Evolutionary conservation across 805 yeast species (phyloP), one percentile per base, ranked within the genome.

Genomic region (Jamesozyma spencerorum): DNA sequence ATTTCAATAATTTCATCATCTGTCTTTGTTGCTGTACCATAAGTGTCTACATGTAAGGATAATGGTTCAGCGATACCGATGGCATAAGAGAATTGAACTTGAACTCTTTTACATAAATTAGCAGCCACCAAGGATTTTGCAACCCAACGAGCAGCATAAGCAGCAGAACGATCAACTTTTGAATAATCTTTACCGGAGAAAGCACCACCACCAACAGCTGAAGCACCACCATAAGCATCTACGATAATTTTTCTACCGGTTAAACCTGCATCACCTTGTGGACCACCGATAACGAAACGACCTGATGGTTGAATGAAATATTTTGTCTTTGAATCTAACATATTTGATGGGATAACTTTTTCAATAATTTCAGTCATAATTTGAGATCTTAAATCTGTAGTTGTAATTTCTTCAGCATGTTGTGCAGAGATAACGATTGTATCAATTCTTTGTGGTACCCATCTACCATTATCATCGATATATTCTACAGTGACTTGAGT

Each of bases 121-220:
- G 98, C 97, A 58, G 77, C 73, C 52, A 92, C 94, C 59, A 92
- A 79, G 42, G 98, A 92, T 77, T 92, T 92, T 68, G 98, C 98
- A 60, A 92, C 97, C 98, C 98, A 92, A 77, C 98, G 87, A 59
- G 98, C 98, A 62, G 98, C 97, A 67, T 92, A 92, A 55, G 98
- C 98, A 65, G 98, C 98, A 51, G 97, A 90, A 75, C 98, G 85
- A 71, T 92, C 98, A 63, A 92, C 98, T 79, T 92, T 92, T 68
- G 97, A 86, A 85, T 85, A 92, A 72, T 92, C 98, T 78, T 92
- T 92, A 71, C 98, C 98, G 51, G 95, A 84, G 87, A 92, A 92
- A 51, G 98, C 98, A 77, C 98, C 98, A 77, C 98, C 98, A 73
- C 98, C 98, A 77, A 92, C 98, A 63, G 98, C 97, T 72, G 98